Evolutionary conservation across 1,139 yeast species (phyloP).

Genomic region (Yamadazyma taylorii): DNA sequence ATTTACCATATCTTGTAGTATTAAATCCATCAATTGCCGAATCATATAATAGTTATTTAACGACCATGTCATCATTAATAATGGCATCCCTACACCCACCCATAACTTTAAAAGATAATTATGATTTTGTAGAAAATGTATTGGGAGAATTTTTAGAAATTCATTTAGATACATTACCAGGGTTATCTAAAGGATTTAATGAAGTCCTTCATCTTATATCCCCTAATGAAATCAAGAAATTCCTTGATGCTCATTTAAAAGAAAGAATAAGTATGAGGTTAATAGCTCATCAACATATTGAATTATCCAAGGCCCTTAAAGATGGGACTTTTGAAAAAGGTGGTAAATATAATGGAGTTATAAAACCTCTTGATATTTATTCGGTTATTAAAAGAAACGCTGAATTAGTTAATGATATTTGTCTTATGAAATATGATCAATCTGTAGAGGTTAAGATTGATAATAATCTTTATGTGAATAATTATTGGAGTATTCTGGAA

Average conservation of each 20-base stretch:
- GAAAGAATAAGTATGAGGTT: slow-evolving; percentile 86
- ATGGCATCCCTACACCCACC: slow-evolving; percentile 40
- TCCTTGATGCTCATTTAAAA: slow-evolving; percentile 73
- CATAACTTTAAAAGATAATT: slow-evolving; percentile 53
- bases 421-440: slow-evolving; percentile 78
- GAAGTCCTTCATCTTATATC: slow-evolving; percentile 64
- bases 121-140: slow-evolving; percentile 44
- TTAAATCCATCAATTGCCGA: slow-evolving; percentile 88
- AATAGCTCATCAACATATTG: slow-evolving; percentile 81
- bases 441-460: slow-evolving; percentile 62
- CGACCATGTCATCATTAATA: slow-evolving; percentile 65
- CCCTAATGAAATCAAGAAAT: slow-evolving; percentile 51
- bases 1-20: slow-evolving; percentile 78
- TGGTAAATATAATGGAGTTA: slow-evolving; percentile 65
- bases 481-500: slow-evolving; percentile 36
- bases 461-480: slow-evolving; percentile 32
- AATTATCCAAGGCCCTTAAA: slow-evolving; percentile 43
- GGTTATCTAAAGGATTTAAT: slow-evolving; percentile 76
- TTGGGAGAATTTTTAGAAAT: slow-evolving; percentile 63
- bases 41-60: slow-evolving; percentile 70
- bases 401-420: slow-evolving; percentile 77
- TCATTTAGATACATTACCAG: slow-evolving; percentile 82
- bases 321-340: slow-evolving; percentile 28
- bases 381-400: slow-evolving; percentile 62
- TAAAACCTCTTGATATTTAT: slow-evolving; percentile 62